These are phyloP conservation scores for Ceratobasidium papillatum DNA, from an alignment of 1,284 basidiomycete genomes.

Conservation along the genomic window DNA sequence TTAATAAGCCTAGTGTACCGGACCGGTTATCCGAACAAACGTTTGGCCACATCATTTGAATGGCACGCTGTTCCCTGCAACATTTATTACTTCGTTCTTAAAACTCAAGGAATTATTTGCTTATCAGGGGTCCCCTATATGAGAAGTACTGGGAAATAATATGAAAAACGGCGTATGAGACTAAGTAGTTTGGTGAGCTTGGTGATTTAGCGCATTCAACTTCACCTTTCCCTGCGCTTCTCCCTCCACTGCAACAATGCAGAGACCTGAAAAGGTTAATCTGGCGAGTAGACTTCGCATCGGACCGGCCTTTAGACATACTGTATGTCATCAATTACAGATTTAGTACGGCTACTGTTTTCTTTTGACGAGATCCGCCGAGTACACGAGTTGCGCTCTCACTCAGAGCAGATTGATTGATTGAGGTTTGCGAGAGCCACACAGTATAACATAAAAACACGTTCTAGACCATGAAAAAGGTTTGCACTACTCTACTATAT, in stretches of 20 bases:
- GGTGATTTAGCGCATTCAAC: background rate
- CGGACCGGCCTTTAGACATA: conserved; percentile 49
- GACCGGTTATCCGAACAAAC: conserved; percentile 52
- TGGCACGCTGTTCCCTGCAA: conserved; percentile 53
- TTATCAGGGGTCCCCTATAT: background rate
- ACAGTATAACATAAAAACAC: conserved; percentile 55
- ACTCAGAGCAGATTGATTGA: conserved; percentile 48
- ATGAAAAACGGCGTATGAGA: conserved; percentile 53
- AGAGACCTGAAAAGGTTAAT: conserved; percentile 56
- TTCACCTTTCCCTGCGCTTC: conserved; percentile 57
- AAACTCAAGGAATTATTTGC: conserved; percentile 50
- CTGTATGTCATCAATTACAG: conserved; percentile 55
- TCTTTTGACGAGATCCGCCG: conserved; percentile 53
- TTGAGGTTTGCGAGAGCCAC: conserved; percentile 51
- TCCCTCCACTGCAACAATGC: conserved; percentile 54
- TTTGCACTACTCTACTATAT: conserved; percentile 53
- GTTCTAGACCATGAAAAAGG: conserved; percentile 47
- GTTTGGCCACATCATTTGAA: conserved; percentile 50
- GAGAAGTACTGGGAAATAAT: conserved; percentile 44
- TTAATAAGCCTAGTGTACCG: no score
- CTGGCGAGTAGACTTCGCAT: conserved; percentile 56
- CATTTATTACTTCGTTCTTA: conserved; percentile 49
- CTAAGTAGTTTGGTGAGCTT: no score
- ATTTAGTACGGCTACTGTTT: conserved; percentile 50
- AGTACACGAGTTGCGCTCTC: conserved; percentile 52